Evolutionary conservation across 805 yeast genomes (phyloP).

Genomic region (Candida glaebosa): DNA sequence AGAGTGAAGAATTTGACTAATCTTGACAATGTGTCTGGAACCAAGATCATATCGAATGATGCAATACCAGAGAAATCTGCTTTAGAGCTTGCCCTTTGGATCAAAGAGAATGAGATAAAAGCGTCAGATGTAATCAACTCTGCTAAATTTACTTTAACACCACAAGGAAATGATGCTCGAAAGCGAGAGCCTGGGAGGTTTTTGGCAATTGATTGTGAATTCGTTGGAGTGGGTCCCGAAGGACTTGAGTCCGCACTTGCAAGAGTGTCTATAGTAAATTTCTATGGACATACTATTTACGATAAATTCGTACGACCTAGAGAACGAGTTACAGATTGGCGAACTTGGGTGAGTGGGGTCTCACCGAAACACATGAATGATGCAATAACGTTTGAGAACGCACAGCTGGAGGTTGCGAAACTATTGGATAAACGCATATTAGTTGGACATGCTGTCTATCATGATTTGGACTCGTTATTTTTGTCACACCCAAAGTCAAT

Average conservation of each 20-base stretch:
- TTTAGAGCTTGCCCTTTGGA: constrained; percentile 23
- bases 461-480: constrained; percentile 68
- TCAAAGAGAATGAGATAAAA: constrained; percentile 19
- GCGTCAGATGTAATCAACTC: constrained; percentile 10
- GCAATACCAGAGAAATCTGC: constrained; percentile 6
- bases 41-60: constrained; percentile 6
- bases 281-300: constrained; percentile 64
- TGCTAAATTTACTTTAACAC: constrained; percentile 3
- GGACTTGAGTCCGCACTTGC: constrained; percentile 74
- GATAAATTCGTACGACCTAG: constrained; percentile 76
- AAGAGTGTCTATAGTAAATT: constrained; percentile 83
- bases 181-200: constrained; percentile 62
- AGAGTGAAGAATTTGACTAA: background rate
- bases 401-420: constrained; percentile 54
- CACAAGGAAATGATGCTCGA: constrained; percentile 14
- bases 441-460: constrained; percentile 83
- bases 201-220: constrained; percentile 87
- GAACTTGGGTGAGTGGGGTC: constrained; percentile 91
- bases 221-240: constrained; percentile 83
- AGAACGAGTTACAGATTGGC: constrained; percentile 80
- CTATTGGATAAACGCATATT: constrained; percentile 54
- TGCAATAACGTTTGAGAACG: constrained; percentile 66
- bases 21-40: background rate
- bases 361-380: constrained; percentile 62
- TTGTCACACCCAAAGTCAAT: constrained; percentile 61